Base-by-base conservation (phyloP, 1,284 basidiomycete genomes). In the Volvariella surrecta region DNA sequence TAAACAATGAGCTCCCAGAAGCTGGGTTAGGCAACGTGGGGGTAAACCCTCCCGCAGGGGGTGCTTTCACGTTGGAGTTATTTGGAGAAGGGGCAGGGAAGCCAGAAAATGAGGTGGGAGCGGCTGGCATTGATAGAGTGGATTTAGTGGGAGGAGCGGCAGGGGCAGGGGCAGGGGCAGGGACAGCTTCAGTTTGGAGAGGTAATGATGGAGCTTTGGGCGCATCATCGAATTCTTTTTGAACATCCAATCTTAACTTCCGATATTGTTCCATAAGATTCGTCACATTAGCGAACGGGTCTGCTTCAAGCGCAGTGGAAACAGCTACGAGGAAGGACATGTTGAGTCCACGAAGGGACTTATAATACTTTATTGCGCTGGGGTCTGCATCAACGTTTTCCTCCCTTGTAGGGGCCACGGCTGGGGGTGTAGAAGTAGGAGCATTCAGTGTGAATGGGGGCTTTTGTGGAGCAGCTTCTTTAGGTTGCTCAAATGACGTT, bases 321-420 rank as follows among this genome's bases (percentile, higher is more conserved):
- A 91, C 62, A 22, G 79, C 74, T 3, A 74, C 66, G 22, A 87
- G 55, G 52, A 92, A 69, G 0, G 87, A 84, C 16, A 76, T 61
- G 56, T 94, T 94, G 37, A 94, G 71, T 9, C 89, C 89, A 15
- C 90, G 81, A 15, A 94, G 68, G 4, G 79, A 76, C 31, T 70
- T 79, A 62, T 79, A 89, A 60, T 89, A 93, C 22, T 66, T 65
- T 19, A 62, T 35, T 21, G 62, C 54, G 20, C 45, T 48, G 28
- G 63, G 55, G 15, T 61, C 53, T 13, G 48, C 48, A 30, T 48
- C 43, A 30, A 24, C 20, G 28, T 31, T 42, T 6, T 35, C 37
- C 11, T 34, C 20, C 11, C 41, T 46, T 34, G 48, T 9, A 3
- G 45, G 37, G 30, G 39, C 22, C 16, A 15, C 28, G n/a, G 24